Evolutionary conservation across 805 yeast species (phyloP).

Genomic region (Wickerhamiella siamensis): DNA sequence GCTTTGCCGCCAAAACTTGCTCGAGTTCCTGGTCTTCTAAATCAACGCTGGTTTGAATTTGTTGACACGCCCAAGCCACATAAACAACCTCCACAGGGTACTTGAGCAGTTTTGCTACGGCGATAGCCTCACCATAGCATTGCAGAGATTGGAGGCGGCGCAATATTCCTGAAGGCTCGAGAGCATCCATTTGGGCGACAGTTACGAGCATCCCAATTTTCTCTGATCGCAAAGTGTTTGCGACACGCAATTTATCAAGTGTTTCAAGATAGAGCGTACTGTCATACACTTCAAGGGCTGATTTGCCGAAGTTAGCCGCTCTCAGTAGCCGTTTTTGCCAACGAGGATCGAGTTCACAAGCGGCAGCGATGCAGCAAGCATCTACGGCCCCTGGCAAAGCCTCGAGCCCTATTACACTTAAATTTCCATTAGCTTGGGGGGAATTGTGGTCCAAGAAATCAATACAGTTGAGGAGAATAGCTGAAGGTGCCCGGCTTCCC

Average conservation of each 20-base stretch:
- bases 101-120: constrained; percentile 38
- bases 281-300: constrained; percentile 38
- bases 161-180: constrained; percentile 47
- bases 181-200: constrained; percentile 32
- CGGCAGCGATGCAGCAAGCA: constrained; percentile 58
- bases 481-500: constrained; percentile 74
- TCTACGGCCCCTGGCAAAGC: constrained; percentile 45
- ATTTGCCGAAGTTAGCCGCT: constrained; percentile 81
- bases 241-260: constrained; percentile 45
- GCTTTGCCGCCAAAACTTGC: constrained; percentile 33
- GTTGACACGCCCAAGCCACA: constrained; percentile 66
- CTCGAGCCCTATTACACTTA: constrained; percentile 39
- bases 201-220: constrained; percentile 63
- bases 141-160: constrained; percentile 43
- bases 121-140: constrained; percentile 46
- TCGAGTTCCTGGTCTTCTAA: constrained; percentile 46
- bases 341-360: constrained; percentile 58
- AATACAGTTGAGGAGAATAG: constrained; percentile 67
- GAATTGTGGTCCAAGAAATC: constrained; percentile 51
- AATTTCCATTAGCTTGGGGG: constrained; percentile 68
- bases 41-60: constrained; percentile 38
- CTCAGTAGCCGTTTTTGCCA: constrained; percentile 69
- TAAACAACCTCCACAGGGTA: constrained; percentile 41
- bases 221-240: constrained; percentile 48
- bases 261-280: constrained; percentile 49